Evolutionary conservation across 768 basidiomycete species (phyloP).

Genomic region (Amanita thiersii): DNA sequence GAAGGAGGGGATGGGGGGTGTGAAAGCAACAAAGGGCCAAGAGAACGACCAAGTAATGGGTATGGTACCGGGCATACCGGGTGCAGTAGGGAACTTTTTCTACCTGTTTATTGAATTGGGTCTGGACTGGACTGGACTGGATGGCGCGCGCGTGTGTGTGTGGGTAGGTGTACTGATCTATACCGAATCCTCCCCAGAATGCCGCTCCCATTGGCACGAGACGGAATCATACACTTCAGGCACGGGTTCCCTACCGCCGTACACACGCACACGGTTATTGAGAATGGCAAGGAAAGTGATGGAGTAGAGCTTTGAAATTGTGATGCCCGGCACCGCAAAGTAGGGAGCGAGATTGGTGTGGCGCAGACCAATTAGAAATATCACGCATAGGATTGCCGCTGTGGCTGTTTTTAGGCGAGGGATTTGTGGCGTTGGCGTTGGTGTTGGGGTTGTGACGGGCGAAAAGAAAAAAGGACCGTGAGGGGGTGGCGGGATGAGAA

Average conservation of each 20-base stretch:
- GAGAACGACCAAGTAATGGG: too few species aligned
- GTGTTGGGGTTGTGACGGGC: too few species aligned
- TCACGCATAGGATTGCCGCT: slow-evolving; percentile 19
- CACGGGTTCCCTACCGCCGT: slow-evolving; percentile 12
- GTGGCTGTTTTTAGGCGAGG: slow-evolving; percentile 14
- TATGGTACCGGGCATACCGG: too few species aligned
- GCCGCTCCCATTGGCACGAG: neutral
- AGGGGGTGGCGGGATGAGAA: too few species aligned
- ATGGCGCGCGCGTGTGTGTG: too few species aligned
- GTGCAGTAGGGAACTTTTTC: too few species aligned
- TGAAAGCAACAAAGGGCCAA: too few species aligned
- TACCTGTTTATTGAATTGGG: too few species aligned
- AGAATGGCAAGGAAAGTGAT: slow-evolving; percentile 23
- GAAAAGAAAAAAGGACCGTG: too few species aligned
- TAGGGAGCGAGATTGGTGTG: slow-evolving; percentile 17
- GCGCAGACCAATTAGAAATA: slow-evolving; percentile 20
- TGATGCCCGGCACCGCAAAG: slow-evolving; percentile 23
- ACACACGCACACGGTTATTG: slow-evolving; percentile 20
- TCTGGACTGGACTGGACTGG: too few species aligned
- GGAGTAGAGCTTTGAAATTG: slow-evolving; percentile 25
- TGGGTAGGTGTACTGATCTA: too few species aligned
- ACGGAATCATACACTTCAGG: neutral
- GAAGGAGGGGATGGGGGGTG: too few species aligned
- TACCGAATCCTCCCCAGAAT: neutral
- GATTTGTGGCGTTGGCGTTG: neutral